Evolutionary conservation across 2,329 filamentous ascomycete genomes (phyloP).

Genomic region (Lithohypha guttulata): DNA sequence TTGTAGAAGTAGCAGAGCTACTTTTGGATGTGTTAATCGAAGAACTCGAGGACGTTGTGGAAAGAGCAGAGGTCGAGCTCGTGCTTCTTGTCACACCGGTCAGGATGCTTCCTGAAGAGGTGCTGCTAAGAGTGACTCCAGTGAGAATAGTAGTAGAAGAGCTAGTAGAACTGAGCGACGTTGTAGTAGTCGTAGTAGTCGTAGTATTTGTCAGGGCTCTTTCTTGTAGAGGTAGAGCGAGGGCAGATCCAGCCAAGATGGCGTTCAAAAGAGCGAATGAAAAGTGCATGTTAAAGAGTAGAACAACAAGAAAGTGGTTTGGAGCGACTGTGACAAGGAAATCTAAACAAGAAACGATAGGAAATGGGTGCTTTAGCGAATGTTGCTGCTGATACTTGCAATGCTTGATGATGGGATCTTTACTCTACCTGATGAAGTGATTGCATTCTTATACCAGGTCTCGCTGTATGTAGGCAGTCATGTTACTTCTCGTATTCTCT

Average conservation of each 20-base stretch:
- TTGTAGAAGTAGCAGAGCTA: too few species aligned
- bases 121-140: too few species aligned
- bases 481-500: too few species aligned
- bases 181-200: constrained; percentile 8
- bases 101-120: too few species aligned
- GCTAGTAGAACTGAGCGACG: constrained; percentile 1
- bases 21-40: constrained; percentile 7
- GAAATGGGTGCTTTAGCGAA: constrained; percentile 6
- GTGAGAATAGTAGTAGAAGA: too few species aligned
- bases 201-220: constrained; percentile 9
- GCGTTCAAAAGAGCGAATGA: constrained; percentile 14
- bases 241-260: constrained; percentile 18
- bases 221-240: constrained; percentile 17
- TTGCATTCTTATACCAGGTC: too few species aligned
- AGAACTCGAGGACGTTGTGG: constrained; percentile 5
- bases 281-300: constrained; percentile 10
- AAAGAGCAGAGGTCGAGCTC: too few species aligned
- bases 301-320: not conserved
- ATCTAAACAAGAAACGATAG: constrained; percentile 1
- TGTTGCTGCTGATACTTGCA: constrained; percentile 2
- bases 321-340: constrained; percentile 1
- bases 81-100: too few species aligned
- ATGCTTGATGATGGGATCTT: too few species aligned
- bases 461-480: too few species aligned
- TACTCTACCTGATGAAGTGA: too few species aligned